These are phyloP conservation scores for Cercospora sp. DNA, from an alignment of 2,329 filamentous ascomycete species.

Conservation along the genomic window DNA sequence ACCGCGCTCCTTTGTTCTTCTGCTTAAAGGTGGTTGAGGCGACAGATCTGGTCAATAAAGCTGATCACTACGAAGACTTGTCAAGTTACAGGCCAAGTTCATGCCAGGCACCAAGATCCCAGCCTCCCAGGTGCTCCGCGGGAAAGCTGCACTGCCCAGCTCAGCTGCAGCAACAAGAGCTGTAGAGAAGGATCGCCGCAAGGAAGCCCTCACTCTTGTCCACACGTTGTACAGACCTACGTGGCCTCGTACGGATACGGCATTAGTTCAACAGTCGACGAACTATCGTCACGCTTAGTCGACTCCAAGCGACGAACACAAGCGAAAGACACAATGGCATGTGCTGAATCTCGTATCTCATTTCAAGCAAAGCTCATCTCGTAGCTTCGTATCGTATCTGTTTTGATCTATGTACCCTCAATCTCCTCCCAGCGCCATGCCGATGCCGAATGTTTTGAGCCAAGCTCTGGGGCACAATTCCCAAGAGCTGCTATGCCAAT, in stretches of 20 bases:
- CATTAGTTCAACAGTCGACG: not conserved
- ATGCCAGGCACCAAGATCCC: not conserved
- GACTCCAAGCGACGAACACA: not conserved
- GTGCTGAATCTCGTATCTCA: constrained; percentile 10
- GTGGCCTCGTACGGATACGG: not conserved
- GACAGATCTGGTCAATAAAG: not conserved
- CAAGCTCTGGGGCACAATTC: not conserved
- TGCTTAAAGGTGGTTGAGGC: not conserved
- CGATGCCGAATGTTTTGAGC: not conserved
- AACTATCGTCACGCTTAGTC: not conserved
- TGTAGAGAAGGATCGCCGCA: not conserved
- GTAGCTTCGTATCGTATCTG: constrained; percentile 16
- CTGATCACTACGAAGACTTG: not conserved
- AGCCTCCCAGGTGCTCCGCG: not conserved
- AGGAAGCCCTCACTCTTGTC: not conserved
- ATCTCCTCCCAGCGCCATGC: constrained; percentile 9
- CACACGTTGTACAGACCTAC: not conserved
- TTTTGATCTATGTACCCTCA: constrained; percentile 14
- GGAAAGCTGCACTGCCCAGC: not conserved
- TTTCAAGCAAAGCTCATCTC: constrained; percentile 13
- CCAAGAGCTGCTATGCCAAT: not conserved
- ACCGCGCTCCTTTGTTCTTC: not conserved
- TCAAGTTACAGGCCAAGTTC: not conserved
- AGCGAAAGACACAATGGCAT: not conserved
- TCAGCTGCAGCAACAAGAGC: not conserved